Evolutionary conservation across 2,329 filamentous ascomycete species (phyloP).

Genomic region (Cladobotryum mycophilum): DNA sequence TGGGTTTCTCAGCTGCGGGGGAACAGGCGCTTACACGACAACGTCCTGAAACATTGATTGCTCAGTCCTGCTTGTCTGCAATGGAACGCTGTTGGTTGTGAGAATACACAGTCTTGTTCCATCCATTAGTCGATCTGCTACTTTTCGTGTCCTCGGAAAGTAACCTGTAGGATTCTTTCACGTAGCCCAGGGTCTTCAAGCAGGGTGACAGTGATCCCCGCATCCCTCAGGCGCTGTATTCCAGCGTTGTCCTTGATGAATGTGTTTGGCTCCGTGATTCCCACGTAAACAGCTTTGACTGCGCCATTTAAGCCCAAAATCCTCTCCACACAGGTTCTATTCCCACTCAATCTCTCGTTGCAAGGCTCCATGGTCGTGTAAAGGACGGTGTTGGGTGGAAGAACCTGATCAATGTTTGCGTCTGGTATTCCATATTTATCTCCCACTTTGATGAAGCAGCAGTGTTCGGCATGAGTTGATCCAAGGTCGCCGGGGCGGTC

Average conservation of each 20-base stretch:
- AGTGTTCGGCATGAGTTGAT: conserved; percentile 37
- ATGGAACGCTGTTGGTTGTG: too few relatives aligned
- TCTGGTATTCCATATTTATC: conserved; percentile 30
- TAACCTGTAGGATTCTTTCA: conserved; percentile 41
- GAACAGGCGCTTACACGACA: too few relatives aligned
- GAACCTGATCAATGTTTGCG: conserved; percentile 27
- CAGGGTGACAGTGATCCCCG: conserved; percentile 21
- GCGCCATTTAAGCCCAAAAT: conserved; percentile 27
- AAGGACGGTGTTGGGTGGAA: conserved; percentile 33
- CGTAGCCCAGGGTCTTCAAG: conserved; percentile 35
- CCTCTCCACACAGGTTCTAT: conserved; percentile 30
- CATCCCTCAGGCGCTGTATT: conserved; percentile 18
- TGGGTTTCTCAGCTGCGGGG: too few relatives aligned
- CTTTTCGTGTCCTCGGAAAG: too few relatives aligned
- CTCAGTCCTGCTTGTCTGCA: too few relatives aligned
- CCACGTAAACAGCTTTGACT: conserved; percentile 33
- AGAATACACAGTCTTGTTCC: too few relatives aligned
- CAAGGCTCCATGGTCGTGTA: conserved; percentile 43
- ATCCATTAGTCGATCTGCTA: too few relatives aligned
- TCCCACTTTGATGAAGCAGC: conserved; percentile 39
- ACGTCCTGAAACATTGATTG: too few relatives aligned
- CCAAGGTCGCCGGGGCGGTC: conserved; percentile 32
- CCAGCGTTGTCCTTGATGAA: conserved; percentile 30
- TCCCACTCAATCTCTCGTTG: conserved; percentile 34
- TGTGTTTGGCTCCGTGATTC: conserved; percentile 31